Percentiles rank a stretch among this genome's conserved stretches.
These are phyloP conservation scores for Argentina anserina DNA, from an alignment of 306 rosid genomes.

Conservation along the genomic window DNA sequence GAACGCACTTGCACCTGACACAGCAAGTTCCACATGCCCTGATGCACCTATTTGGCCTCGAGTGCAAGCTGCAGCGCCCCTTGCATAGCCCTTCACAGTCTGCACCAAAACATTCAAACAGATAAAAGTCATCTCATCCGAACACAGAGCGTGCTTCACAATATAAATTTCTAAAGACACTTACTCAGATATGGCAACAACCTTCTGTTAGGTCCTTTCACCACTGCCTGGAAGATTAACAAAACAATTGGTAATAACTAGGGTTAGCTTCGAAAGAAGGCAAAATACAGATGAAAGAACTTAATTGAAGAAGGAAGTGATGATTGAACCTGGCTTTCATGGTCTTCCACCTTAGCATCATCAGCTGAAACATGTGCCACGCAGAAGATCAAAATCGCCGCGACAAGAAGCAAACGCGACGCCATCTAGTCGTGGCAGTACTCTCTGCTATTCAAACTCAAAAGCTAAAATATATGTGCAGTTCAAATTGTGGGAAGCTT, in stretches of 20 bases:
- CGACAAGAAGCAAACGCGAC: constrained; percentile 22
- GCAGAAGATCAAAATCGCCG: constrained; percentile 20
- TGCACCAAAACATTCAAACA: background rate
- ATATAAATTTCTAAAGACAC: background rate
- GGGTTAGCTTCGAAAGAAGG: too few species aligned
- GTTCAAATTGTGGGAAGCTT: background rate
- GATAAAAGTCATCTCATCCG: background rate
- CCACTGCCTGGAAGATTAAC: background rate
- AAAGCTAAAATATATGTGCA: background rate
- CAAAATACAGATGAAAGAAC: too few species aligned
- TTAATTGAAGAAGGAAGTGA: background rate
- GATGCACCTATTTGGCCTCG: constrained; percentile 39
- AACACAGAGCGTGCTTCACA: background rate
- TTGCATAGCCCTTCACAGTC: constrained; percentile 28
- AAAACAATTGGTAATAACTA: background rate
- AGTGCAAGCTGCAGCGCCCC: constrained; percentile 31
- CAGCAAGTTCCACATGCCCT: constrained; percentile 44
- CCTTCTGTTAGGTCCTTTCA: constrained; percentile 34
- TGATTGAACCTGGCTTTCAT: constrained; percentile 17
- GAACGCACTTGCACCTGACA: constrained; percentile 43
- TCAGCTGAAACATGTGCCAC: constrained; percentile 23
- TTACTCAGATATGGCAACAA: constrained; percentile 23
- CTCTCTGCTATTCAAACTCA: background rate
- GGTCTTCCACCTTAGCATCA: constrained; percentile 17
- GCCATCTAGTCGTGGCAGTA: constrained; percentile 14